Percentiles rank a stretch among this genome's conserved stretches.
These are phyloP conservation scores for Alternaria panax DNA, from an alignment of 2,329 filamentous ascomycete genomes.

Conservation along the genomic window DNA sequence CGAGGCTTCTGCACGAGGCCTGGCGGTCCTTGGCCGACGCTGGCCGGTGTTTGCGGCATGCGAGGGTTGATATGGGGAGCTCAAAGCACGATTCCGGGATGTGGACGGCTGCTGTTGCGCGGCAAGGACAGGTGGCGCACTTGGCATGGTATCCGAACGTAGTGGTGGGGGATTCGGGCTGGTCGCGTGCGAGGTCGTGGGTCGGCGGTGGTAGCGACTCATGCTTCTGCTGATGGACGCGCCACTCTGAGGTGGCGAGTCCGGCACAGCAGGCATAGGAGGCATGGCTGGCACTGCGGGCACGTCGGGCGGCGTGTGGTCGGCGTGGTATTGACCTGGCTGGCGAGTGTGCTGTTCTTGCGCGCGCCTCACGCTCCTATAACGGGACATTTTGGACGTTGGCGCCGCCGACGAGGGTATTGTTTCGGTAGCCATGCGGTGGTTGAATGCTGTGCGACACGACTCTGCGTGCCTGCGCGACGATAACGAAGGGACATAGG, in stretches of 20 bases:
- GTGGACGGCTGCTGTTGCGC: constrained; percentile 21
- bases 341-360: constrained; percentile 42
- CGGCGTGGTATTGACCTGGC: constrained; percentile 16
- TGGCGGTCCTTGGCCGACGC: constrained; percentile 37
- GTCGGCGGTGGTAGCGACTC: constrained; percentile 52
- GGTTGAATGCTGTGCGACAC: constrained; percentile 27
- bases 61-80: constrained; percentile 35
- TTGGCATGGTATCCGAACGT: constrained; percentile 32
- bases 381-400: constrained; percentile 62
- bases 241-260: constrained; percentile 28
- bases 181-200: constrained; percentile 37
- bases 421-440: constrained; percentile 46
- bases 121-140: constrained; percentile 18
- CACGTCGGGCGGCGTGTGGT: constrained; percentile 19
- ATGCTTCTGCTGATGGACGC: constrained; percentile 47
- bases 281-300: constrained; percentile 15
- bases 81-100: constrained; percentile 37
- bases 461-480: constrained; percentile 30
- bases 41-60: constrained; percentile 32
- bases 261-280: constrained; percentile 35
- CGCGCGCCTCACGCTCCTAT: constrained; percentile 63
- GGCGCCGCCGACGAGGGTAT: constrained; percentile 31
- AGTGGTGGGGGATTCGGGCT: constrained; percentile 32
- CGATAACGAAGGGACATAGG: constrained; percentile 25
- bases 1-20: constrained; percentile 26